Conservation (phyloP, 441 rosid species). For the Croton laevigatus region DNA sequence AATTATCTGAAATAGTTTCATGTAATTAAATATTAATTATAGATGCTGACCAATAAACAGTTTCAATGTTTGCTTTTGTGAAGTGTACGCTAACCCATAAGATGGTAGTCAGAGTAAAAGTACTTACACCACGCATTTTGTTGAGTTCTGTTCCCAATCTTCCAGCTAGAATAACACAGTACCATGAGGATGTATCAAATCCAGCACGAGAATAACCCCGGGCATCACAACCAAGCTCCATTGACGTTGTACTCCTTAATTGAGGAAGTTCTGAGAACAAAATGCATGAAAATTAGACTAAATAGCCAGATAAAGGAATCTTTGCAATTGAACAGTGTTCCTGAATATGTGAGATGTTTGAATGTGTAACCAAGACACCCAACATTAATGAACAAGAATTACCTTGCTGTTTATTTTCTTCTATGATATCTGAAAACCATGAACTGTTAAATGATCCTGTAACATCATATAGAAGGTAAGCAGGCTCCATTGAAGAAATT, state of each 20-base stretch:
- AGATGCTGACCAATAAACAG: neutral
- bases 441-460: conserved; percentile 80
- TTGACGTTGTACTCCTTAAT: conserved; percentile 77
- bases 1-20: neutral
- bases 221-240: conserved; percentile 96
- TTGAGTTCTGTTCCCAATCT: conserved; percentile 81
- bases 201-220: conserved; percentile 93
- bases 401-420: conserved; percentile 85
- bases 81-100: conserved; percentile 12
- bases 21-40: too few relatives aligned
- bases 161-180: conserved; percentile 94
- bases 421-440: conserved; percentile 64
- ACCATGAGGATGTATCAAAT: conserved; percentile 66
- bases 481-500: conserved; percentile 19
- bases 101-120: conserved; percentile 15
- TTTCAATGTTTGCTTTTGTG: neutral
- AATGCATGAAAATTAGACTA: conserved; percentile 19
- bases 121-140: conserved; percentile 88
- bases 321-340: neutral
- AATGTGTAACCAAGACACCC: neutral
- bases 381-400: conserved; percentile 12
- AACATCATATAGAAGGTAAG: conserved; percentile 30
- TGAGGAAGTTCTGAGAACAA: conserved; percentile 72
- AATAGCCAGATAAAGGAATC: neutral
- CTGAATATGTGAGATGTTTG: neutral